Conservation (phyloP, 1,284 basidiomycete genomes). For the Cutaneotrichosporon curvatum region DNA sequence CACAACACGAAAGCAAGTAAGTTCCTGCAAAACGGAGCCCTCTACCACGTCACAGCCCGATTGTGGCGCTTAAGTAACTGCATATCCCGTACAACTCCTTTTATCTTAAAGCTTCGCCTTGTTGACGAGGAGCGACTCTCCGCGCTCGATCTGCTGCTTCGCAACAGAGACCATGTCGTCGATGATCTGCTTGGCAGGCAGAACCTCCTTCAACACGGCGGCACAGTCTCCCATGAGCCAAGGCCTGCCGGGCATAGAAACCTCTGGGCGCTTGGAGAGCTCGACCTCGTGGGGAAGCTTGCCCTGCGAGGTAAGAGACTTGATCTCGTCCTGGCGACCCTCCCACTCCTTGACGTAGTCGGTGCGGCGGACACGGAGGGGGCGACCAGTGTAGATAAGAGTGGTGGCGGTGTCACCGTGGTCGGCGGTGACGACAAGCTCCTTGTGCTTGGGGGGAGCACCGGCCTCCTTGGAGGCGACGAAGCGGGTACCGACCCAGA, state of each 20-base stretch:
- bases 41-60: too few relatives aligned
- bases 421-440: slow-evolving; percentile 37
- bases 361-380: slow-evolving; percentile 71
- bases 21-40: too few relatives aligned
- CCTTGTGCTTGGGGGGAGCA: slow-evolving; percentile 20
- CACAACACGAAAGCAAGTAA: too few relatives aligned
- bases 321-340: slow-evolving; percentile 43
- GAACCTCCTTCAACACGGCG: slow-evolving; percentile 65
- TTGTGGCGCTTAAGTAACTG: too few relatives aligned
- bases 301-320: slow-evolving; percentile 66
- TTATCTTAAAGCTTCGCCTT: slow-evolving; percentile 6
- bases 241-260: slow-evolving; percentile 16
- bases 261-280: slow-evolving; percentile 46
- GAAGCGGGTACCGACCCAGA: slow-evolving; percentile 88
- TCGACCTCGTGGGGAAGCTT: slow-evolving; percentile 67
- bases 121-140: slow-evolving; percentile 5
- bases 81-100: not conserved
- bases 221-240: slow-evolving; percentile 68
- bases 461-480: slow-evolving; percentile 53
- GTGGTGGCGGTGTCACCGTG: slow-evolving; percentile 57
- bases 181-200: slow-evolving; percentile 71
- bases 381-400: slow-evolving; percentile 79
- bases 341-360: slow-evolving; percentile 70
- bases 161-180: slow-evolving; percentile 58
- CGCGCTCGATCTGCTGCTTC: slow-evolving; percentile 13